phyloP scores from a whole-genome alignment of 257 asterid species.

The Gardenia jasminoides region DNA sequence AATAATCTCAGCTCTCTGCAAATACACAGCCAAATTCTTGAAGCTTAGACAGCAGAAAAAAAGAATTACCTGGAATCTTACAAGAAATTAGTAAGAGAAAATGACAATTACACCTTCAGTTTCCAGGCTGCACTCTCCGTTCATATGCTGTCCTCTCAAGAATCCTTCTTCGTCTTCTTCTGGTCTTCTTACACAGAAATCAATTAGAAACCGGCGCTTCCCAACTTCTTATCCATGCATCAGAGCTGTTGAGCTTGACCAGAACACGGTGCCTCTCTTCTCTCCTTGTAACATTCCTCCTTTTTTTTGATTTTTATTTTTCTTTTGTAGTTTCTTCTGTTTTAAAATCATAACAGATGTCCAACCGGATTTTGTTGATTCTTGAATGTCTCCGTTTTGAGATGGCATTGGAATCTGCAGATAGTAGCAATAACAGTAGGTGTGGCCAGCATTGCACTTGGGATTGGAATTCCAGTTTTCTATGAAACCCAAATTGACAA shows the following conservation, averaged over 20 bases:
- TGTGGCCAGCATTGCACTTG: slow-evolving; percentile 72
- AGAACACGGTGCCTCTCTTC: slow-evolving; percentile 59
- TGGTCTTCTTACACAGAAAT: slow-evolving; percentile 26
- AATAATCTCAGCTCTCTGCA: background rate
- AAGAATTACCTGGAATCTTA: background rate
- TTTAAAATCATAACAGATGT: background rate
- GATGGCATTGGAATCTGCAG: slow-evolving; percentile 36
- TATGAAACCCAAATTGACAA: slow-evolving; percentile 83
- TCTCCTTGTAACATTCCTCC: background rate
- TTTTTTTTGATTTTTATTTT: background rate
- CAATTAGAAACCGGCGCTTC: slow-evolving; percentile 34
- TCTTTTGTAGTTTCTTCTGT: background rate
- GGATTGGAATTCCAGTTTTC: slow-evolving; percentile 92
- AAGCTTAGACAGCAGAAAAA: slow-evolving; percentile 7
- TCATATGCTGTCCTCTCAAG: slow-evolving; percentile 53
- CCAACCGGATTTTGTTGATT: background rate
- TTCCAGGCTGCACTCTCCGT: slow-evolving; percentile 60
- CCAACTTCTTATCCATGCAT: slow-evolving; percentile 63
- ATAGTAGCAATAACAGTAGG: slow-evolving; percentile 83
- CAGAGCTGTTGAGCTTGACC: slow-evolving; percentile 86
- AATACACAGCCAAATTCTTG: background rate
- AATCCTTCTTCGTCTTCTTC: slow-evolving; percentile 35
- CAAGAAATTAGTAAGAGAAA: background rate
- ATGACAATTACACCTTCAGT: slow-evolving; percentile 54
- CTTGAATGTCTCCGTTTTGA: background rate